Percentiles rank a stretch among this genome's conserved stretches.
phyloP scores from a whole-genome alignment of 352 stramenopile species.

The Pythium biforme region DNA sequence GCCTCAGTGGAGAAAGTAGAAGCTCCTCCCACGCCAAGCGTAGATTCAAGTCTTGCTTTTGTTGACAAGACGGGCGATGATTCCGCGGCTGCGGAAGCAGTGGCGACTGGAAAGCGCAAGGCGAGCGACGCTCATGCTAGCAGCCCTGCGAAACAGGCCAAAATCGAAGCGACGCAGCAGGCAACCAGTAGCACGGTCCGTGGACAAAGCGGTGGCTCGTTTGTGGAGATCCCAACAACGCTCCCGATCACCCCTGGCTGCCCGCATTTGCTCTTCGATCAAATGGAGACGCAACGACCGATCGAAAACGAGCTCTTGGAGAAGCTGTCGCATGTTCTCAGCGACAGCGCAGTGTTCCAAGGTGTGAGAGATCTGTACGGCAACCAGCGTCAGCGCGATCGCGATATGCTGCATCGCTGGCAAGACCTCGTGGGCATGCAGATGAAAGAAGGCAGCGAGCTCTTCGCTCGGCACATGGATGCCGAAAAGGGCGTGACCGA shows the following conservation, averaged over 20 bases:
- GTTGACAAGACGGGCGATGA: constrained; percentile 43
- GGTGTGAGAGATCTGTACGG: constrained; percentile 56
- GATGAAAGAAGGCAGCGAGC: constrained; percentile 78
- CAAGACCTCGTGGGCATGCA: constrained; percentile 78
- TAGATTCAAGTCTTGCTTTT: constrained; percentile 60
- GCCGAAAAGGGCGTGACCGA: constrained; percentile 47
- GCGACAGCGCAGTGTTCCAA: constrained; percentile 67
- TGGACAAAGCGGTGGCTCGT: constrained; percentile 31
- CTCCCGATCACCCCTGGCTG: constrained; percentile 56
- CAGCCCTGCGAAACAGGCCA: constrained; percentile 13
- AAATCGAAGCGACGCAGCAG: constrained; percentile 4
- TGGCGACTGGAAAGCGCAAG: constrained; percentile 24
- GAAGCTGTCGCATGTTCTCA: constrained; percentile 53
- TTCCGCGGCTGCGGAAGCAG: neutral
- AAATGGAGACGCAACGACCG: constrained; percentile 29
- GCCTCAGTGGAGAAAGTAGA: neutral
- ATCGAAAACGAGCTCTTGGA: constrained; percentile 56
- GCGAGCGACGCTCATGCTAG: neutral
- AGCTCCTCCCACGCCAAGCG: neutral
- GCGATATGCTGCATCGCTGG: constrained; percentile 74
- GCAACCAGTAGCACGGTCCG: neutral
- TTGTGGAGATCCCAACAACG: constrained; percentile 49
- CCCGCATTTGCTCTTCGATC: constrained; percentile 69
- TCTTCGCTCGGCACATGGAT: constrained; percentile 56
- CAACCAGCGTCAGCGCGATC: constrained; percentile 61